A percentile compares a stretch with the other conserved stretches of the same genome.
Evolutionary conservation across 306 rosid genomes (phyloP).

Genomic region (Trichosanthes cucumerina): DNA sequence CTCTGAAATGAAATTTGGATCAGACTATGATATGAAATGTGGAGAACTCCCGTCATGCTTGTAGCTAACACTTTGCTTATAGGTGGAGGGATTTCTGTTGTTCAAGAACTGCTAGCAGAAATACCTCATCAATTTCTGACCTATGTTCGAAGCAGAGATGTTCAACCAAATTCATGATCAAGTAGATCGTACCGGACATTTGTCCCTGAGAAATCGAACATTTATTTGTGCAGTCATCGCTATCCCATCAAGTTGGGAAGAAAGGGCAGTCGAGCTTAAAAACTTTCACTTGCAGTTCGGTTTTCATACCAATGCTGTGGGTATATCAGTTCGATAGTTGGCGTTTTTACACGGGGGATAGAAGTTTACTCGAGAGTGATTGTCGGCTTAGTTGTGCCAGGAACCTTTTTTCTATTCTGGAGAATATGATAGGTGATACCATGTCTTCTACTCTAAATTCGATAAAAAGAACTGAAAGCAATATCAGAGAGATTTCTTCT

Average conservation of each 20-base stretch:
- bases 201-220: constrained; percentile 3
- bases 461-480: not conserved
- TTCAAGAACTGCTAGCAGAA: constrained; percentile 92
- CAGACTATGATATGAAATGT: not conserved
- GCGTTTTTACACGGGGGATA: not conserved
- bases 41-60: not conserved
- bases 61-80: constrained; percentile 12
- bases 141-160: constrained; percentile 75
- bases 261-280: not conserved
- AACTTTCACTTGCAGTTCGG: not conserved
- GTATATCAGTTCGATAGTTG: not conserved
- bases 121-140: constrained; percentile 84
- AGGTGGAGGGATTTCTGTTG: constrained; percentile 91
- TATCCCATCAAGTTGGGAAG: not conserved
- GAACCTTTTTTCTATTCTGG: not conserved
- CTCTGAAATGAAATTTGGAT: not conserved
- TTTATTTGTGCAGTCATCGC: constrained; percentile 22
- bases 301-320: not conserved
- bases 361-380: not conserved
- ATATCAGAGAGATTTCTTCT: not conserved
- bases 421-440: not conserved
- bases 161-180: constrained; percentile 50
- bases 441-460: not conserved
- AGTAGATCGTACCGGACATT: constrained; percentile 36
- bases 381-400: not conserved